phyloP scores from a whole-genome alignment of 768 basidiomycete genomes.

The Daedalea quercina region DNA sequence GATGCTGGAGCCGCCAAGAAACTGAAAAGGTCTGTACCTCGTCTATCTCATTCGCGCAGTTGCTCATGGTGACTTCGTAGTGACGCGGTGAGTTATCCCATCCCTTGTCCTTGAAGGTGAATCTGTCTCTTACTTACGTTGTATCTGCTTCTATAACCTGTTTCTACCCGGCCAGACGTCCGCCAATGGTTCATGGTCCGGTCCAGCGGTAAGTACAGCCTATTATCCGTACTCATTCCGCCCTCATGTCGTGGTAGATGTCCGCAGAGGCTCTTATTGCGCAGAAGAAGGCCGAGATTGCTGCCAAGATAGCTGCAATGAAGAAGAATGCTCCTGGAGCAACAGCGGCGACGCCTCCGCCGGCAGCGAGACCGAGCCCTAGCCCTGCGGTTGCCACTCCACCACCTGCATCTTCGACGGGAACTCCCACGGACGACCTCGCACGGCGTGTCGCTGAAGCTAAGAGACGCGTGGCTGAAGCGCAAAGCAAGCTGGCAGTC shows the following conservation, averaged over 20 bases:
- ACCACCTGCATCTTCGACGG: constrained; percentile 30
- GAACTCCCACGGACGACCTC: constrained; percentile 52
- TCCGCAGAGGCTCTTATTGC: constrained; percentile 65
- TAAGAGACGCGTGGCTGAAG: constrained; percentile 76
- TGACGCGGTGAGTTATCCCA: constrained; percentile 63
- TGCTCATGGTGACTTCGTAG: constrained; percentile 30
- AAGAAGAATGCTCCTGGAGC: constrained; percentile 29
- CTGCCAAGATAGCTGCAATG: constrained; percentile 80
- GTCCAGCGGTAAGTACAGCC: constrained; percentile 36
- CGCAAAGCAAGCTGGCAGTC: constrained; percentile 66
- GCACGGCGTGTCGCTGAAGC: constrained; percentile 76
- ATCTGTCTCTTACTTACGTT: constrained; percentile 44
- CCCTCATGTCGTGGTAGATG: constrained; percentile 22
- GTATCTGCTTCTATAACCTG: constrained; percentile 68
- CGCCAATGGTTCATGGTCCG: constrained; percentile 37
- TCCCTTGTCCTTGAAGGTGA: constrained; percentile 55
- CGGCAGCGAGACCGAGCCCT: constrained; percentile 20
- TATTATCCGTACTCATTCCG: neutral
- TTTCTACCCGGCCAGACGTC: constrained; percentile 43
- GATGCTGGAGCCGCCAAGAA: constrained; percentile 49
- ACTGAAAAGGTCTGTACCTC: constrained; percentile 52
- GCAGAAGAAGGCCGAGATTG: constrained; percentile 78
- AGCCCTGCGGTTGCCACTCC: constrained; percentile 18
- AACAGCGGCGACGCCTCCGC: constrained; percentile 16
- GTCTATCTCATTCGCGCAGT: neutral